Evolutionary conservation across 2,329 filamentous ascomycete species (phyloP), one percentile per base, ranked within the genome.

Genomic region (Truncatella angustata): DNA sequence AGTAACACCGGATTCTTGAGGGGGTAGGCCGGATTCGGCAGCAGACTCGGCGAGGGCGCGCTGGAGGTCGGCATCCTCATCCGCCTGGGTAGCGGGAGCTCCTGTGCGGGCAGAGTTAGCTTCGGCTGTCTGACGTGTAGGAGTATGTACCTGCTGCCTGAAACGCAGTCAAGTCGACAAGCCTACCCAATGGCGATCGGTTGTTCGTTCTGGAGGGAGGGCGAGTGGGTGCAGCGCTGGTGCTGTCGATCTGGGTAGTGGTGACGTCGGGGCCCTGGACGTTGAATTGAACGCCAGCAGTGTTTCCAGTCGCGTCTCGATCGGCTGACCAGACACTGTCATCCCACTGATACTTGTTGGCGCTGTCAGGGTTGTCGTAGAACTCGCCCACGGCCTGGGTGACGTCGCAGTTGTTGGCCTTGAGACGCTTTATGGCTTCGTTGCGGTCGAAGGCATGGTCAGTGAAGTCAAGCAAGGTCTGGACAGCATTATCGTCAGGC

Each of bases 121-220:
- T 53, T 48, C 42, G 42, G 46, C 35, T 30, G 40, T 51, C 34
- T 46, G 56, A 30, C 37, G 28, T 45, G 47, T 49, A 52, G 58
- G 56, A 47, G 59, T 56, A 59, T 64, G 55, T 73, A 77, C 73
- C 74, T 57, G 73, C 64, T 56, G 68, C 65, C 49, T 73, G 68
- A 49, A 68, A 66, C 23, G 70, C 66, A 51, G 71, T 70, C 70
- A 77, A 76, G 49, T 82, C 76, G 57, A 75, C 68, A 56, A 80
- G 68, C 58, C 70, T 78, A 64, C 76, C 73, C 53, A 84, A 64
- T 7, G 83, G 82, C 30, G 83, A 85, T 60, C 74, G 75, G 56
- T 77, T 77, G 54, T 79, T 80, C 40, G 78, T 73, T 65, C 82
- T 72, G 20, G 84, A 86, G 1, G 84, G 84, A n/a, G 84, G 84